Evolutionary conservation across 1,139 yeast species (phyloP).

Genomic region (Hanseniaspora gamundiae): DNA sequence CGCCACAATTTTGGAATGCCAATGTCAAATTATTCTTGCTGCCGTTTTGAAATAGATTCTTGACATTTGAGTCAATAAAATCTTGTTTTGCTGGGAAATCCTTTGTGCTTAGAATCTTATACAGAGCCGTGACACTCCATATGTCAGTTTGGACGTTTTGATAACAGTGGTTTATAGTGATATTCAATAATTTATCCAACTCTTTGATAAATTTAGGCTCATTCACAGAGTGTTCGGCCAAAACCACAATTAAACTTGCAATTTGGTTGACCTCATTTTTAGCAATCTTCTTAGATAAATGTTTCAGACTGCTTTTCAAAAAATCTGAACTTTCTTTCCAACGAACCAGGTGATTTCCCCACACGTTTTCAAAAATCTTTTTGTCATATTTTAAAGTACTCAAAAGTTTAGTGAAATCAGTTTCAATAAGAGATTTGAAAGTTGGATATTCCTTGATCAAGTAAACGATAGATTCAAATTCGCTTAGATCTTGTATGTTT

Average conservation of each 20-base stretch:
- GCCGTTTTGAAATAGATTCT: neutral
- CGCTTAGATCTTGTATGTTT: slow-evolving; percentile 5
- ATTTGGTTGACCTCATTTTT: neutral
- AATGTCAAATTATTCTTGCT: neutral
- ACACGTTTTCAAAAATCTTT: slow-evolving; percentile 15
- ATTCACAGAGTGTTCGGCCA: neutral
- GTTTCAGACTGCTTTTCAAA: slow-evolving; percentile 3
- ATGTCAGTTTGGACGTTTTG: neutral
- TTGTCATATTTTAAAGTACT: slow-evolving; percentile 8
- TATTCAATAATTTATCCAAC: neutral
- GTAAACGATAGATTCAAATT: slow-evolving; percentile 26
- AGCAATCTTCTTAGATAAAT: neutral
- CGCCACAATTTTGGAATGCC: neutral
- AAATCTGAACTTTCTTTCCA: slow-evolving; percentile 15
- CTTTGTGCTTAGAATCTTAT: neutral
- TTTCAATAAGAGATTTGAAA: slow-evolving; percentile 38
- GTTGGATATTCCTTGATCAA: slow-evolving; percentile 30
- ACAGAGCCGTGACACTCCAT: neutral
- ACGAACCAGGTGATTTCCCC: slow-evolving; percentile 19
- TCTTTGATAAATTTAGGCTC: neutral
- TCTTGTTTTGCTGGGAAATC: neutral
- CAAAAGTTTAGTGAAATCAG: slow-evolving; percentile 26
- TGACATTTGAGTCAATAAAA: neutral
- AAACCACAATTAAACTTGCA: neutral
- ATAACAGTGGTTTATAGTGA: neutral